Evolutionary conservation across 2,329 filamentous ascomycete genomes (phyloP), one percentile per base, ranked within the genome.

Genomic region (Microcera coccophila): DNA sequence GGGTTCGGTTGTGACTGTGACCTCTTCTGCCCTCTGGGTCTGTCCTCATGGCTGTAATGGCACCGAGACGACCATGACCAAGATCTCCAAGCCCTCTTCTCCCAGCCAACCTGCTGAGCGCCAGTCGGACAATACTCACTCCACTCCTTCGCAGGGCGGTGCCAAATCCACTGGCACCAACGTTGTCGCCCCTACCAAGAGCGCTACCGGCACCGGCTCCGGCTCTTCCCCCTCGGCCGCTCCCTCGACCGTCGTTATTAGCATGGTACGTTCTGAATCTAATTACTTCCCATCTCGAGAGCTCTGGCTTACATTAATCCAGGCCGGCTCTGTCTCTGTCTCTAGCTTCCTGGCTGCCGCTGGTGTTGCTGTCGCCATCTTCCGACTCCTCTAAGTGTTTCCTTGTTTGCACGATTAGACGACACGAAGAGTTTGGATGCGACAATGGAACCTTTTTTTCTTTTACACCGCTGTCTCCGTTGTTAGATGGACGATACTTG

Each of bases 331-430:
- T 41, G 42, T 24, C 35, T 44, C 37, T 35, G 24, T 40, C 33
- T 44, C 42, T 33, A 37, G 42, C 42, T 32, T 44, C 38, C 37
- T 44, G 26, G 37, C 37, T 33, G 42, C 42, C 26, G 38, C 31
- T n/a, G 38, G 38, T 41, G 4, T 35, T 19, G 38, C 38, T 36
- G 38, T 36, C 32, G 38, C 38, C 18, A 15, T 41, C 38, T 41
- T 35, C 31, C 29, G 38, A 22, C 38, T 41, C 9, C 33, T 35
- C 9, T 35, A 35, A 20, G 17, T 17, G 33, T 17, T 12, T n/a
- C 15, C 15, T 11, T 11, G 5, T n/a, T 17, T 35, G 8, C 9
- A 35, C 15, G 33, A 35, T 35, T 10, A 35, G 18, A 35, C 33
- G 33, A 35, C 10, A 9, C 33, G 20, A 17, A 35, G 16, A 16